A percentile compares a stretch with the other conserved stretches of the same genome.
Evolutionary conservation across 2,329 filamentous ascomycete species (phyloP).

Genomic region (Colletotrichum brevisporum): DNA sequence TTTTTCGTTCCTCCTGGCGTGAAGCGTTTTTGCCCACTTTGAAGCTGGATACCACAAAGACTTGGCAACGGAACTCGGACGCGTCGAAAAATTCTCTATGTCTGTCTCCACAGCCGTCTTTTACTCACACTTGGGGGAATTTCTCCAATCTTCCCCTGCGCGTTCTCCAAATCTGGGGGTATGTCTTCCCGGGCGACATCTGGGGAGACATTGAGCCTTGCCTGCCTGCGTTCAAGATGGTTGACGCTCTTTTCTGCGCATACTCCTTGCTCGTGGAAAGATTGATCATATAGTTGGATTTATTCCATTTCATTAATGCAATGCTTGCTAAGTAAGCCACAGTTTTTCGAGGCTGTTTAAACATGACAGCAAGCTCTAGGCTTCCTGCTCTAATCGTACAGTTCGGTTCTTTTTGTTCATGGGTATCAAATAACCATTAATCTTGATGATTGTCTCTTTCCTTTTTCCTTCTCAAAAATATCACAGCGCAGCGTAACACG

Average conservation of each 20-base stretch:
- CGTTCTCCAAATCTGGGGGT: background rate
- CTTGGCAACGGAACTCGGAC: background rate
- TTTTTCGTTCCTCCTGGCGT: constrained; percentile 4
- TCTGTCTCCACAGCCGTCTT: background rate
- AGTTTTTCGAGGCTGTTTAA: background rate
- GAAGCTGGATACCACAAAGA: background rate
- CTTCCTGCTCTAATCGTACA: background rate
- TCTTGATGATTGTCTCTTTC: background rate
- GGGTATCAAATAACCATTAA: constrained; percentile 30
- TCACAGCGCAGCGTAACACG: background rate
- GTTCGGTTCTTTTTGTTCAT: constrained; percentile 14
- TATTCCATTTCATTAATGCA: background rate
- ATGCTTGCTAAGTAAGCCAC: background rate
- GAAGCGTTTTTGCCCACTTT: background rate
- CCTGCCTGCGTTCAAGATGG: background rate
- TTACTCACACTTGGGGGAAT: constrained; percentile 6
- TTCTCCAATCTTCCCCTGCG: constrained; percentile 15
- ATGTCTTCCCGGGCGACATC: background rate
- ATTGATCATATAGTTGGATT: background rate
- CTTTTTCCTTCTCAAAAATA: background rate
- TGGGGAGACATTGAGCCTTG: background rate
- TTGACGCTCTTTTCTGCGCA: background rate
- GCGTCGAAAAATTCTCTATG: background rate
- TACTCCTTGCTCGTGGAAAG: background rate
- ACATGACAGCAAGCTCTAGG: background rate